Conservation (phyloP, 2,329 filamentous ascomycete species). For the Thielaviopsis musarum region DNA sequence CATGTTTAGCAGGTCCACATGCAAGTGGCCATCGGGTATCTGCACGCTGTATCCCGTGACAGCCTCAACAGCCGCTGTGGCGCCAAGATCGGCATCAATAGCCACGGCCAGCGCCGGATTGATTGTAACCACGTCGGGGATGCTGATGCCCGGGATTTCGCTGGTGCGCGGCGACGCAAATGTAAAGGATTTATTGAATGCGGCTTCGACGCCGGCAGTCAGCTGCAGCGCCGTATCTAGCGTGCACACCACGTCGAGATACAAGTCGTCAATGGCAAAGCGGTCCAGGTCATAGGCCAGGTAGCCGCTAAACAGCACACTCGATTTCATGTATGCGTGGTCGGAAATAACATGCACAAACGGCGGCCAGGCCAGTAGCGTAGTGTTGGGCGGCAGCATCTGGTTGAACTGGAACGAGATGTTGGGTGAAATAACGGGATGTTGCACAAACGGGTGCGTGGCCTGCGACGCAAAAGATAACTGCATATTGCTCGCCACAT, state of each 20-base stretch:
- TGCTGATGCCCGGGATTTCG: constrained; percentile 1
- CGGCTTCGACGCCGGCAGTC: neutral
- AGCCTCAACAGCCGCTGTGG: neutral
- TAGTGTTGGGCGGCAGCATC: constrained; percentile 3
- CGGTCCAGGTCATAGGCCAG: constrained; percentile 7
- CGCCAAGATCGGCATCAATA: constrained; percentile 2
- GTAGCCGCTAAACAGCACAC: constrained; percentile 2
- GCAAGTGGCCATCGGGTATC: constrained; percentile 2
- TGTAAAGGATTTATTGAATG: neutral
- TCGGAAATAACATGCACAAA: constrained; percentile 5
- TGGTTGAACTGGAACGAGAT: constrained; percentile 1
- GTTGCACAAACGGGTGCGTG: neutral
- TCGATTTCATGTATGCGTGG: constrained; percentile 4
- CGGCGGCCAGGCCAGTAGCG: constrained; percentile 1
- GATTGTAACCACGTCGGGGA: constrained; percentile 7
- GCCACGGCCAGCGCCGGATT: constrained; percentile 2
- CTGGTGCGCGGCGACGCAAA: neutral
- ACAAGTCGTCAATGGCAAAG: constrained; percentile 3
- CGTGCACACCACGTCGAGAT: constrained; percentile 1
- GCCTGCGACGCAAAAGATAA: neutral
- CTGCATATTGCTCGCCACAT: neutral
- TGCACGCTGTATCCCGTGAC: neutral
- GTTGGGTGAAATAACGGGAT: neutral
- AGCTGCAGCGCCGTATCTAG: constrained; percentile 2
- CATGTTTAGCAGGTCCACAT: constrained; percentile 4